A percentile compares a stretch with the other conserved stretches of the same genome.
phyloP scores from a whole-genome alignment of 371 early-diverging fungal genomes.

The Circinella minor region DNA sequence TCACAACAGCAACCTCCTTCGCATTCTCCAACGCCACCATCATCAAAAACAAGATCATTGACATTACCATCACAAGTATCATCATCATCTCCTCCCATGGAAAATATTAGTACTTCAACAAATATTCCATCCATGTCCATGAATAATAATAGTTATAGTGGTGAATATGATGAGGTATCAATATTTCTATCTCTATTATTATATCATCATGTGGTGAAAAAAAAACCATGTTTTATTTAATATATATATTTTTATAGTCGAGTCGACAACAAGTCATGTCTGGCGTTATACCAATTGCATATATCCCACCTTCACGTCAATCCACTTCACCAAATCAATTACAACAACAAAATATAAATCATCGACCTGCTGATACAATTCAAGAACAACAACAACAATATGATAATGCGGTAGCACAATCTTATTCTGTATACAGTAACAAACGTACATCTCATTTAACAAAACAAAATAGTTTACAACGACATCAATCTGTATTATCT shows the following conservation, averaged over 20 bases:
- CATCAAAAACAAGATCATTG: background rate
- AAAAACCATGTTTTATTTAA: no score
- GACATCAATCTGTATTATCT: background rate
- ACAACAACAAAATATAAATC: background rate
- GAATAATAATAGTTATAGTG: background rate
- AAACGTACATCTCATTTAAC: background rate
- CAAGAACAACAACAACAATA: conserved; percentile 18
- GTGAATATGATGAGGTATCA: background rate
- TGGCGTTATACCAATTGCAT: conserved; percentile 54
- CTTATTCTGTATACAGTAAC: background rate
- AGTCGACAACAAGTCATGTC: conserved; percentile 32
- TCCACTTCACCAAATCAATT: background rate
- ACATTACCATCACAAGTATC: no score
- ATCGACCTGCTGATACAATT: conserved; percentile 14
- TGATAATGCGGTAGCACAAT: conserved; percentile 12
- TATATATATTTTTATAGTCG: background rate
- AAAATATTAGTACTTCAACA: background rate
- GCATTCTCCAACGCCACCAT: background rate
- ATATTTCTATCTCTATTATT: conserved; percentile 2
- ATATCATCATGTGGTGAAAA: background rate
- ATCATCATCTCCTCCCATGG: background rate
- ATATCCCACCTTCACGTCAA: conserved; percentile 44
- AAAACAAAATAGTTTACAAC: conserved; percentile 1
- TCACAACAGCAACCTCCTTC: background rate
- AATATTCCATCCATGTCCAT: background rate